A percentile compares a stretch with the other conserved stretches of the same genome.
phyloP scores from a whole-genome alignment of 306 rosid species.

The Malus asiatica region DNA sequence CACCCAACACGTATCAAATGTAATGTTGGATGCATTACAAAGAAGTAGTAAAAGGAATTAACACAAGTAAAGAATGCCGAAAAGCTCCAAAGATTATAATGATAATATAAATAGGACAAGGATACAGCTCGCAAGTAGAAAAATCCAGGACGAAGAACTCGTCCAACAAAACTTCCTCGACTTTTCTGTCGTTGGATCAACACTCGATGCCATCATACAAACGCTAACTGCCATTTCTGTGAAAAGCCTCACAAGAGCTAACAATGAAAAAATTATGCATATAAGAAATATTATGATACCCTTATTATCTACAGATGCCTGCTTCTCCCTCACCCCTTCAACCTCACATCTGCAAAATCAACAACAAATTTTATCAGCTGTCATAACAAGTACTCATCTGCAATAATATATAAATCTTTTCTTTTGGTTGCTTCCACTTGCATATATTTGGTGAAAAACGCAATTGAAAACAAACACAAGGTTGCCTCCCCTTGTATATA shows the following conservation, averaged over 20 bases:
- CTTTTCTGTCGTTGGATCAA: conserved; percentile 24
- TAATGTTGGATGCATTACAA: not conserved
- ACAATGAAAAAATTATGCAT: conserved; percentile 47
- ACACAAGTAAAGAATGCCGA: not conserved
- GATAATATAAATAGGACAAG: conserved; percentile 51
- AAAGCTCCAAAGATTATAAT: conserved; percentile 30
- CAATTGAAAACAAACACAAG: not conserved
- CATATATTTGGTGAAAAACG: not conserved
- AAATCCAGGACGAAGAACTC: conserved; percentile 65
- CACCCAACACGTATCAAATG: not conserved
- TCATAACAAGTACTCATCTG: too few relatives aligned
- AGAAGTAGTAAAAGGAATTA: not conserved
- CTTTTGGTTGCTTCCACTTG: not conserved
- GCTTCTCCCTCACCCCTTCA: conserved; percentile 55
- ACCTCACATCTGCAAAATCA: conserved; percentile 63
- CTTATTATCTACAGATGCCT: conserved; percentile 64
- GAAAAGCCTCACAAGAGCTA: conserved; percentile 48
- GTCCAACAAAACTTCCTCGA: conserved; percentile 60
- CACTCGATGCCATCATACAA: conserved; percentile 32
- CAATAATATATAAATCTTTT: not conserved
- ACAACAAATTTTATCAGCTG: not conserved
- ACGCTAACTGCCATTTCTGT: conserved; percentile 38
- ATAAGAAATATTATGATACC: conserved; percentile 44
- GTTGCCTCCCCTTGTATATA: too few relatives aligned
- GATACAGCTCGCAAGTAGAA: conserved; percentile 56